Evolutionary conservation across 148 eudicot species (phyloP), one percentile per base, ranked within the genome.

Genomic region (Vaccinium darrowii): DNA sequence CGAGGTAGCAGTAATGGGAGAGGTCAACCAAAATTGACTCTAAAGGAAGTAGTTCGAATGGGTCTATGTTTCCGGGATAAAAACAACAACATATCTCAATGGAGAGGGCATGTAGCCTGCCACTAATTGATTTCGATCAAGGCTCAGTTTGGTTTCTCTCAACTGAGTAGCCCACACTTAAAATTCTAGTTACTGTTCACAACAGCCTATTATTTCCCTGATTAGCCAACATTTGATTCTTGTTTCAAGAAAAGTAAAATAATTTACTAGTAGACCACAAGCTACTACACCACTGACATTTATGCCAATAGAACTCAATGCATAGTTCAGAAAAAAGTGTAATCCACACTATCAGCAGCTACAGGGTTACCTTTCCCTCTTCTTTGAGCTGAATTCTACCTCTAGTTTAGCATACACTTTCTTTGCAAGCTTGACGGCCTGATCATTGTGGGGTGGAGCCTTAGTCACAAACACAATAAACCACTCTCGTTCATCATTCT

Each of bases 341-440:
- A 54, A 80, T 80, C 13, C 54, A 78, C 69, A 67, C 27, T 36
- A 84, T 50, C 74, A 69, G 23, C 80, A 62, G 57, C 89, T 43
- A 14, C 30, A 83, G 47, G 67, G 84, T 65, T 88, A 95, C 99
- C 97, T 92, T 89, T 97, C 98, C 89, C 99, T 88, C 89, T 97
- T 97, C 90, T 95, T 97, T 65, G 99, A 92, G 92, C 95, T 97
- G 87, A 97, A 97, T 86, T 97, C 99, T 75, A 95, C 99, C 89
- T 97, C 99, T 81, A 95, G 86, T 89, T 89, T 95, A 74, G 98
- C 94, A 89, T 97, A 97, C 58, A 97, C 96, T 91, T 93, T 97
- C 86, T 95, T 97, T 39, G 98, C 96, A 95, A 94, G 93, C 87
- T 97, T 97, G 81, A 92, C 90, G 77, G 98, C 96, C 85, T 91